A percentile compares a stretch with the other conserved stretches of the same genome.
Evolutionary conservation across 306 rosid genomes (phyloP).

Genomic region (Lathyrus oleraceus): DNA sequence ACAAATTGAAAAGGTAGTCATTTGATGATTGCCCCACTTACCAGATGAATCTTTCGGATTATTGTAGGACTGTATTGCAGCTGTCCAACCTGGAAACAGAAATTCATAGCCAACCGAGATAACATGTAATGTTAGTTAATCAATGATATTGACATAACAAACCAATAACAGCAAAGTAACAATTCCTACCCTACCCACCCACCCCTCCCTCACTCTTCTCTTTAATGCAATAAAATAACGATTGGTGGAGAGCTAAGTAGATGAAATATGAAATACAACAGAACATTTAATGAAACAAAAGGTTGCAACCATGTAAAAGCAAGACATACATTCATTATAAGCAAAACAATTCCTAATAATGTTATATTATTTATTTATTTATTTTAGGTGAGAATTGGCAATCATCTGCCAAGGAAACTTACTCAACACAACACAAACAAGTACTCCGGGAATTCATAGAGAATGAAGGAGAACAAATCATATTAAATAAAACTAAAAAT

Average conservation of each 20-base stretch:
- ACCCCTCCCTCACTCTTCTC: background rate
- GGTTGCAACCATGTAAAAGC: conserved; percentile 14
- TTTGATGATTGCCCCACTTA: conserved; percentile 40
- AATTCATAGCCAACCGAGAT: conserved; percentile 29
- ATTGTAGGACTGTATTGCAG: conserved; percentile 50
- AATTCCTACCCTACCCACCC: background rate
- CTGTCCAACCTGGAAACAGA: conserved; percentile 65
- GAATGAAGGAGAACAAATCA: conserved; percentile 21
- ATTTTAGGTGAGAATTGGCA: conserved; percentile 11
- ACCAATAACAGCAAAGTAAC: conserved; percentile 16
- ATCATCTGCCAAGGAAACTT: conserved; percentile 14
- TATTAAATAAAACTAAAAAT: conserved; percentile 28
- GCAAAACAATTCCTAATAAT: background rate
- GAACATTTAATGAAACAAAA: conserved; percentile 27
- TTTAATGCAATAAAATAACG: background rate
- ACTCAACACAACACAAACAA: background rate
- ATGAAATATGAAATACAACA: conserved; percentile 24
- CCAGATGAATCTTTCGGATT: conserved; percentile 63
- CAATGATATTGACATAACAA: conserved; percentile 29
- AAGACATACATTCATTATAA: background rate
- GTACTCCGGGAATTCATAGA: background rate
- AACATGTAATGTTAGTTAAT: conserved; percentile 22
- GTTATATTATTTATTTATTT: conserved; percentile 5
- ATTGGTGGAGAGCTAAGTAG: background rate
- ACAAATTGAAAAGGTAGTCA: conserved; percentile 32